phyloP scores from a whole-genome alignment of 2,329 filamentous ascomycete species.

The Aspergillus proliferans region DNA sequence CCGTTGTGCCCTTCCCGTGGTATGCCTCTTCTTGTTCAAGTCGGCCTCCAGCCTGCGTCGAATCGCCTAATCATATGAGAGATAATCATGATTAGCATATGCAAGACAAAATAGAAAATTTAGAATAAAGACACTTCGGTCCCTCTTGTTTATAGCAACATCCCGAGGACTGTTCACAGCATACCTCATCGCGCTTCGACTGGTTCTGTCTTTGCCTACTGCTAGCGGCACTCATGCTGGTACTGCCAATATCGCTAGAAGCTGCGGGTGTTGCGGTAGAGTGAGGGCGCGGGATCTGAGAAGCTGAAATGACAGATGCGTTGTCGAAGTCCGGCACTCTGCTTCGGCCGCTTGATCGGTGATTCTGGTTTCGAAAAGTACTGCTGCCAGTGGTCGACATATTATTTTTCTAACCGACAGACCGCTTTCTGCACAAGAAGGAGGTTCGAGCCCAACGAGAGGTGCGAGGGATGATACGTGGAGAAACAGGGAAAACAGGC shows the following conservation, averaged over 20 bases:
- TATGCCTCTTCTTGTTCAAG: slow-evolving; percentile 93
- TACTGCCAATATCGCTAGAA: slow-evolving; percentile 50
- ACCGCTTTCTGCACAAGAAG: slow-evolving; percentile 5
- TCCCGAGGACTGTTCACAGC: slow-evolving; percentile 18
- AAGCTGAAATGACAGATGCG: slow-evolving; percentile 31
- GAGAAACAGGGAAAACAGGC: not conserved
- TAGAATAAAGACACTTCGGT: not conserved
- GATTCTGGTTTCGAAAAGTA: slow-evolving; percentile 50
- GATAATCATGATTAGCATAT: slow-evolving; percentile 14
- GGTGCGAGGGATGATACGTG: no score
- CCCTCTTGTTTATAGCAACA: not conserved
- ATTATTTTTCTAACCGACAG: slow-evolving; percentile 18
- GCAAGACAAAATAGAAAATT: slow-evolving; percentile 2
- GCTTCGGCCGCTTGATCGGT: slow-evolving; percentile 44
- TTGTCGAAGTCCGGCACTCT: slow-evolving; percentile 46
- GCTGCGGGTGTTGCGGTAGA: slow-evolving; percentile 36
- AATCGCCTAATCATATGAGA: slow-evolving; percentile 64
- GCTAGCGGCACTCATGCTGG: slow-evolving; percentile 76
- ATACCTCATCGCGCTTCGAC: slow-evolving; percentile 95
- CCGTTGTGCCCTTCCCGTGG: slow-evolving; percentile 69
- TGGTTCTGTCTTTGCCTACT: slow-evolving; percentile 93
- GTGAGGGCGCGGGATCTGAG: slow-evolving; percentile 57
- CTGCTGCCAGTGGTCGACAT: slow-evolving; percentile 53
- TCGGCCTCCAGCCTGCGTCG: slow-evolving; percentile 95
- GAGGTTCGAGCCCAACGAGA: slow-evolving; percentile 2